Percentiles rank a stretch among this genome's conserved stretches.
phyloP scores from a whole-genome alignment of 495 filamentous ascomycete genomes.

The Astrothelium subdiscretum region DNA sequence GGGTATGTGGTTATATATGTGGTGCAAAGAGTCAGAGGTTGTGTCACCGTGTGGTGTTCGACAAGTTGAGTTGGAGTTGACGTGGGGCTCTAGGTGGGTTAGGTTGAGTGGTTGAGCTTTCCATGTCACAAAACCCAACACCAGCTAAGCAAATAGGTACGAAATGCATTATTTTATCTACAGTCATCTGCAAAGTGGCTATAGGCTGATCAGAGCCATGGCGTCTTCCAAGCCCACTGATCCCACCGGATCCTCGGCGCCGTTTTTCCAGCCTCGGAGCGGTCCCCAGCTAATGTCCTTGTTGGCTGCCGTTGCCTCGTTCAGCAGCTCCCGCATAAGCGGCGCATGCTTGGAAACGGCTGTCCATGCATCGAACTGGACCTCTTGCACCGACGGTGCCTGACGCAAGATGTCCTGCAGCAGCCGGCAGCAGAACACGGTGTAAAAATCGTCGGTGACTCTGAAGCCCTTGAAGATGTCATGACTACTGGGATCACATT shows the following conservation, averaged over 20 bases:
- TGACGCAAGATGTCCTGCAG: conserved; percentile 45
- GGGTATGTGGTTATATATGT: background rate
- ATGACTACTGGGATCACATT: conserved; percentile 61
- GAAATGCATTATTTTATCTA: too few species aligned
- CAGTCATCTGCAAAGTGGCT: background rate
- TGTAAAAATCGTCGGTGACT: conserved; percentile 55
- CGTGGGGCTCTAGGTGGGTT: background rate
- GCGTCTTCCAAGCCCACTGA: conserved; percentile 15
- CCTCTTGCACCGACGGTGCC: conserved; percentile 46
- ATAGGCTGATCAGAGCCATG: conserved; percentile 12
- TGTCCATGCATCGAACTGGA: conserved; percentile 67
- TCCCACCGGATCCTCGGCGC: conserved; percentile 8
- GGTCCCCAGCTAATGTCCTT: conserved; percentile 58
- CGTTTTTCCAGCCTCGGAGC: conserved; percentile 50
- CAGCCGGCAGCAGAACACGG: conserved; percentile 52
- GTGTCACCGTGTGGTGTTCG: too few species aligned
- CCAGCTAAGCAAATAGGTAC: too few species aligned
- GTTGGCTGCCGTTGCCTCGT: conserved; percentile 37
- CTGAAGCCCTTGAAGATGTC: conserved; percentile 64
- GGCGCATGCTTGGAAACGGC: conserved; percentile 57
- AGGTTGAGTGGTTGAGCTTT: background rate
- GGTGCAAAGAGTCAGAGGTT: background rate
- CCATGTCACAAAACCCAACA: too few species aligned
- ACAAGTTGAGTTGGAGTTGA: background rate
- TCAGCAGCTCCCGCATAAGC: conserved; percentile 57